Percentiles rank a stretch among this genome's conserved stretches.
phyloP scores from a whole-genome alignment of 805 yeast genomes.

The Kodamaea restingae region DNA sequence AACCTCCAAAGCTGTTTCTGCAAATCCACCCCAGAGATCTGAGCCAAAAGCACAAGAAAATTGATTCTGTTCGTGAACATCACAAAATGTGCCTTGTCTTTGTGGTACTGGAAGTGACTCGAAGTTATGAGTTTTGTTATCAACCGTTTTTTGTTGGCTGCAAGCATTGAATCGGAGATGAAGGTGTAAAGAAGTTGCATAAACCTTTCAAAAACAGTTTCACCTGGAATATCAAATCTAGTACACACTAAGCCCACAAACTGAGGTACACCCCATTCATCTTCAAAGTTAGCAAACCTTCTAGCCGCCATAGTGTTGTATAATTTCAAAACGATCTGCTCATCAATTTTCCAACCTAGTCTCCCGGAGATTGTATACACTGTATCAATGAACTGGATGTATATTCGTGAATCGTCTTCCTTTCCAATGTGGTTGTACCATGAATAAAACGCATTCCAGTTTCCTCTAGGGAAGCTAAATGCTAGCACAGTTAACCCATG shows the following conservation, averaged over 20 bases:
- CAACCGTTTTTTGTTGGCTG: conserved; percentile 22
- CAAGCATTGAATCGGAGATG: conserved; percentile 23
- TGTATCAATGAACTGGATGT: conserved; percentile 26
- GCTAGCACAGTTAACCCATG: conserved; percentile 13
- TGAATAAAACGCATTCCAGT: conserved; percentile 26
- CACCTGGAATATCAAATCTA: conserved; percentile 25
- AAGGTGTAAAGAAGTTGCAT: conserved; percentile 32
- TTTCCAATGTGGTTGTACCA: conserved; percentile 16
- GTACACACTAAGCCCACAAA: conserved; percentile 20
- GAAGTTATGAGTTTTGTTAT: conserved; percentile 36
- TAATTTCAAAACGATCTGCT: conserved; percentile 26
- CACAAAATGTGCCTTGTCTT: conserved; percentile 22
- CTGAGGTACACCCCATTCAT: conserved; percentile 26
- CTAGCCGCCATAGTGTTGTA: conserved; percentile 28
- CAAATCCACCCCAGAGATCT: conserved; percentile 32
- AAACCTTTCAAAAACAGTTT: conserved; percentile 33
- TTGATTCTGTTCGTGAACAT: conserved; percentile 38
- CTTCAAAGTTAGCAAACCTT: conserved; percentile 34
- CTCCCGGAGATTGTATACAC: conserved; percentile 23
- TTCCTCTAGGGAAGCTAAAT: conserved; percentile 7
- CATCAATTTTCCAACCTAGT: conserved; percentile 32
- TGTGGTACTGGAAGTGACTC: conserved; percentile 30
- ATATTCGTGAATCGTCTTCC: conserved; percentile 16
- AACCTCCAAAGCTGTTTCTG: conserved; percentile 25
- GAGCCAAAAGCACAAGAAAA: conserved; percentile 30